Evolutionary conservation across 257 asterid species (phyloP).

Genomic region (Eustoma russellianum): DNA sequence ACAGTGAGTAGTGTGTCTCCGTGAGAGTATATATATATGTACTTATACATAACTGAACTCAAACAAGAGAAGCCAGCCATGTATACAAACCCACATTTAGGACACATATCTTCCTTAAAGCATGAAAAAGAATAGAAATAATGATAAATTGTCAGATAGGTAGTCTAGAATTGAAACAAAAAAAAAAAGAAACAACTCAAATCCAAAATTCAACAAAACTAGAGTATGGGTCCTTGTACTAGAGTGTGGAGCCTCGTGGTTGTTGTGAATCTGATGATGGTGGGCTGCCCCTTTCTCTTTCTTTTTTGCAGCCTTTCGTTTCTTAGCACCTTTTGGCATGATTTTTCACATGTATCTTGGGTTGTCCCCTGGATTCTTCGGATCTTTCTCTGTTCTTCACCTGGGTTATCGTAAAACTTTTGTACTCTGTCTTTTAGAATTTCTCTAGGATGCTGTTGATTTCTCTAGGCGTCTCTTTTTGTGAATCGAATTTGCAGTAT

Average conservation of each 20-base stretch:
- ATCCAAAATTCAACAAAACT: background rate
- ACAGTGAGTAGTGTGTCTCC: no score
- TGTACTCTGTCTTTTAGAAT: no score
- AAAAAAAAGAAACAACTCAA: slow-evolving; percentile 1
- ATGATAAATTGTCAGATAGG: slow-evolving; percentile 17
- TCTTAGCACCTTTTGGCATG: slow-evolving; percentile 75
- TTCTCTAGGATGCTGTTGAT: no score
- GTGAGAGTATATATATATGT: no score
- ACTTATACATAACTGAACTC: background rate
- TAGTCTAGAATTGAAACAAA: background rate
- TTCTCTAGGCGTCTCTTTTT: no score
- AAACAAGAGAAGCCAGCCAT: slow-evolving; percentile 16
- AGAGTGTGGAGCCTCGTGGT: slow-evolving; percentile 7
- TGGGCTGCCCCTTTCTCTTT: slow-evolving; percentile 32
- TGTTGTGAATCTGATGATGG: slow-evolving; percentile 4
- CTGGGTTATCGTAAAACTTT: no score
- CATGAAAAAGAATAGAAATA: slow-evolving; percentile 2
- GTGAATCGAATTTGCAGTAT: no score
- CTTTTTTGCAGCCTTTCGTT: slow-evolving; percentile 60
- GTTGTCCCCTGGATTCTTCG: background rate
- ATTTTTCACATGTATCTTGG: background rate
- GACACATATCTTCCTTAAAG: slow-evolving; percentile 27
- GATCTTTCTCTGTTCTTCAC: background rate
- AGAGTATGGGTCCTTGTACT: background rate
- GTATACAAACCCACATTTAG: slow-evolving; percentile 31